These are phyloP conservation scores for Aspergillus brasiliensis DNA, from an alignment of 2,329 filamentous ascomycete genomes.

Conservation along the genomic window DNA sequence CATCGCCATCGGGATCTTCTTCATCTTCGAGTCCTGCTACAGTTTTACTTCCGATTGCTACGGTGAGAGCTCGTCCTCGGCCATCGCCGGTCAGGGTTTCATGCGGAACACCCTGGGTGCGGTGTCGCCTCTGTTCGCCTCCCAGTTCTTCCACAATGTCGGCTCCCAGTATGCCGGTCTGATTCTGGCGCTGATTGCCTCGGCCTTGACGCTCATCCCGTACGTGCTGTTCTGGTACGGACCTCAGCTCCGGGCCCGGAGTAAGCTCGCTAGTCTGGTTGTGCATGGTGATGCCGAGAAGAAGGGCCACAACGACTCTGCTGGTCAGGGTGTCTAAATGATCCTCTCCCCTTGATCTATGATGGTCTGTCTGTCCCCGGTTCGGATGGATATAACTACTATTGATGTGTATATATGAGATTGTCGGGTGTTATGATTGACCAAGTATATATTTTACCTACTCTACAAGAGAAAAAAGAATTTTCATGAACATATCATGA, in stretches of 20 bases:
- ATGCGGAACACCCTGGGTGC: conserved; percentile 58
- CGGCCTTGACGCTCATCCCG: conserved; percentile 34
- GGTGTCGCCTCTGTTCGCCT: conserved; percentile 55
- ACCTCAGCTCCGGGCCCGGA: conserved; percentile 32
- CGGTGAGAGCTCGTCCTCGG: conserved; percentile 42
- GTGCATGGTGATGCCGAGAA: neutral
- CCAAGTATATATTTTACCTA: neutral
- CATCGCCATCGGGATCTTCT: conserved; percentile 58
- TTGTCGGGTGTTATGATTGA: neutral
- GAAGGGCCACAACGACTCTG: neutral
- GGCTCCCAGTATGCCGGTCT: conserved; percentile 57
- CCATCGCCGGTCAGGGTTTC: conserved; percentile 55
- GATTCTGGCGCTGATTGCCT: conserved; percentile 51
- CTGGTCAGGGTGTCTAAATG: conserved; percentile 1
- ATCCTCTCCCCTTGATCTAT: neutral
- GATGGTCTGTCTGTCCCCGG: too few species aligned
- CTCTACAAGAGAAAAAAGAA: neutral
- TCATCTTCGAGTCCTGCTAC: conserved; percentile 48
- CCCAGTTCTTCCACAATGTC: conserved; percentile 56
- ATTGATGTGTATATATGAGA: conserved; percentile 1
- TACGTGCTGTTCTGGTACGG: conserved; percentile 35
- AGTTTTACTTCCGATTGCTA: conserved; percentile 58
- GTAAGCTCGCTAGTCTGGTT: conserved; percentile 28
- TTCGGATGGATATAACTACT: neutral
- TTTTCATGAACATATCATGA: neutral